These are phyloP conservation scores for Neofusicoccum sp. DNA, from an alignment of 2,329 filamentous ascomycete species.

Conservation along the genomic window DNA sequence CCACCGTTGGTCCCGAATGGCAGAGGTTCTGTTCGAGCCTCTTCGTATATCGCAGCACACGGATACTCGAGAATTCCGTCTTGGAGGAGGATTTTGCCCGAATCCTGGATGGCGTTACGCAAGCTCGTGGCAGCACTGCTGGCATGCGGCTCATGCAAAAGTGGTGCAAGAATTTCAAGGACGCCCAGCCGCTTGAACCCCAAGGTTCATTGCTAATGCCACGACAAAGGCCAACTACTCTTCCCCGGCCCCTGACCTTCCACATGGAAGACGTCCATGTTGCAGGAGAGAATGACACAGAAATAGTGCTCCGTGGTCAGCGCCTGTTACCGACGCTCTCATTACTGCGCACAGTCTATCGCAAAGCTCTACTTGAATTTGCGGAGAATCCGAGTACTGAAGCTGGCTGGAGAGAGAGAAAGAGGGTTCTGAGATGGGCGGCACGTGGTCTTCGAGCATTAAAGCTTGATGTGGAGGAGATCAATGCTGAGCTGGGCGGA, in stretches of 20 bases:
- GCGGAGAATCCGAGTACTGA: neutral
- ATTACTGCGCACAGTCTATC: constrained; percentile 12
- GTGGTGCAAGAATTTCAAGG: constrained; percentile 44
- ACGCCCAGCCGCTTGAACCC: neutral
- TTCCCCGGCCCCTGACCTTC: neutral
- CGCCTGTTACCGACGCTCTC: neutral
- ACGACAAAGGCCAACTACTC: neutral
- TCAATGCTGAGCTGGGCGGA: neutral
- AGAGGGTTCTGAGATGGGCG: constrained; percentile 3
- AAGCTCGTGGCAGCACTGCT: constrained; percentile 49
- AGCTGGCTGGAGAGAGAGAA: neutral
- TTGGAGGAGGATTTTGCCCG: constrained; percentile 43
- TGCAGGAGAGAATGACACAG: neutral
- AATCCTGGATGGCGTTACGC: constrained; percentile 58
- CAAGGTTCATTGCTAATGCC: neutral
- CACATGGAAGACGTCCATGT: neutral
- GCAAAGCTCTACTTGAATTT: neutral
- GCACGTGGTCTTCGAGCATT: neutral
- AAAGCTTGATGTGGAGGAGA: neutral
- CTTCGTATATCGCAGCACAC: neutral
- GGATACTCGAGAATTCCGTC: constrained; percentile 31
- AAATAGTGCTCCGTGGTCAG: neutral
- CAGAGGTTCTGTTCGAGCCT: constrained; percentile 18
- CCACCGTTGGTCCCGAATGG: constrained; percentile 29
- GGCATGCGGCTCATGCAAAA: constrained; percentile 53